These are phyloP conservation scores for Diaporthe longicolla DNA, from an alignment of 2,329 filamentous ascomycete genomes.

Conservation along the genomic window DNA sequence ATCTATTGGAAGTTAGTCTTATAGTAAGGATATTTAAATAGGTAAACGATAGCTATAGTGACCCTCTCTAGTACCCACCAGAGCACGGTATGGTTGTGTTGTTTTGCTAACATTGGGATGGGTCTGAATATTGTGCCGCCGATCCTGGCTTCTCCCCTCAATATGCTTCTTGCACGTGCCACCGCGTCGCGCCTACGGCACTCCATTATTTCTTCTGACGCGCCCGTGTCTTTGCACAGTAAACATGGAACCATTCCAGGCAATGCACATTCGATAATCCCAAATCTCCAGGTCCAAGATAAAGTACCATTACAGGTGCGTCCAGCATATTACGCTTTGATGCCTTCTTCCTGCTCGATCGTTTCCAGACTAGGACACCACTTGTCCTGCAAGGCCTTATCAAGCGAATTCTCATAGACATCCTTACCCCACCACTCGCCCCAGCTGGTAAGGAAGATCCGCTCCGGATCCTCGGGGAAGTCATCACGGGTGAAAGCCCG, in stretches of 20 bases:
- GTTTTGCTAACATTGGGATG: background rate
- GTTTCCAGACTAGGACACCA: slow-evolving; percentile 64
- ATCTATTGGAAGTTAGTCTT: no score
- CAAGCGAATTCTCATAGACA: slow-evolving; percentile 57
- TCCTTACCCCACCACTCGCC: slow-evolving; percentile 69
- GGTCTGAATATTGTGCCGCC: no score
- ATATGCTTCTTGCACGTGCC: background rate
- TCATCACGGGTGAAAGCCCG: slow-evolving; percentile 60
- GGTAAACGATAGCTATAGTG: no score
- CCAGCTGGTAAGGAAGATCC: slow-evolving; percentile 69
- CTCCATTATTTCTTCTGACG: background rate
- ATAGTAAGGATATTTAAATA: no score
- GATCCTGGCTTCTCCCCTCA: background rate
- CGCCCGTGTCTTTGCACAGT: background rate
- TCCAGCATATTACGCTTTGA: background rate
- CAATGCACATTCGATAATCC: background rate
- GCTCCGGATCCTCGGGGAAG: slow-evolving; percentile 64
- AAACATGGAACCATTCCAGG: background rate
- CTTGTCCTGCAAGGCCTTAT: slow-evolving; percentile 64
- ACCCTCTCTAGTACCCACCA: no score
- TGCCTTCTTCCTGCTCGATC: slow-evolving; percentile 60
- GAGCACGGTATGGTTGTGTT: no score
- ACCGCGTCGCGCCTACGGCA: background rate
- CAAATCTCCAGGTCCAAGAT: no score
- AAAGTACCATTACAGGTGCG: no score